A percentile compares a stretch with the other conserved stretches of the same genome.
phyloP scores from a whole-genome alignment of 768 basidiomycete genomes.

The Russula brevipes region DNA sequence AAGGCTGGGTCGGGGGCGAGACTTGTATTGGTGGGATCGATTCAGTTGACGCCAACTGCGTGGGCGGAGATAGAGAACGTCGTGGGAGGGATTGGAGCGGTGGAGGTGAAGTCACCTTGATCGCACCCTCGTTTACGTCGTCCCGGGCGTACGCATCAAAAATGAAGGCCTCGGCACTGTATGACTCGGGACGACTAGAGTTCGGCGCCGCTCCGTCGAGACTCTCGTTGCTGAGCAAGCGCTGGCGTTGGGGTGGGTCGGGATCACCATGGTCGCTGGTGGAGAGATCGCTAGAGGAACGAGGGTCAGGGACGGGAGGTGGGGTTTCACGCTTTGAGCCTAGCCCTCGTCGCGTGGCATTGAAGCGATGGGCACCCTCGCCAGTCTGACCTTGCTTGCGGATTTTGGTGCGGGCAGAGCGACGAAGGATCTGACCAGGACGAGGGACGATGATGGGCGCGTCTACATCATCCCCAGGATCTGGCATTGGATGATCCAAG shows the following conservation, averaged over 20 bases:
- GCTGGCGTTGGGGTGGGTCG: slow-evolving; percentile 36
- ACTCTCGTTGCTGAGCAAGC: slow-evolving; percentile 46
- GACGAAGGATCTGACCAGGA: slow-evolving; percentile 83
- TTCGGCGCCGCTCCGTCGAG: slow-evolving; percentile 27
- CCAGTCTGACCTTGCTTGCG: slow-evolving; percentile 74
- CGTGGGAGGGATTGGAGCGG: slow-evolving; percentile 9
- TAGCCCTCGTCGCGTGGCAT: slow-evolving; percentile 42
- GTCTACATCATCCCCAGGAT: slow-evolving; percentile 75
- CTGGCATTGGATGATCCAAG: slow-evolving; percentile 57
- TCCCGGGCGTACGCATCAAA: slow-evolving; percentile 78
- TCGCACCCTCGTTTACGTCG: slow-evolving; percentile 38
- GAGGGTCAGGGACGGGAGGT: slow-evolving; percentile 29
- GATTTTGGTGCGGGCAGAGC: slow-evolving; percentile 92
- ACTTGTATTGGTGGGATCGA: slow-evolving; percentile 3
- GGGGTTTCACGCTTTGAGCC: slow-evolving; percentile 20
- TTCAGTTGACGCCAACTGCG: neutral
- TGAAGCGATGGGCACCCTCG: slow-evolving; percentile 83
- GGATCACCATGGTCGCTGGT: slow-evolving; percentile 37
- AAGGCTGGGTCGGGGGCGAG: neutral
- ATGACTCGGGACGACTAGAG: slow-evolving; percentile 56
- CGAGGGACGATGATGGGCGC: slow-evolving; percentile 87
- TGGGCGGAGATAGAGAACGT: slow-evolving; percentile 20
- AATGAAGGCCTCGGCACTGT: slow-evolving; percentile 75
- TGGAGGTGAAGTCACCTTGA: slow-evolving; percentile 7
- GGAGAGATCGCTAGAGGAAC: slow-evolving; percentile 66